A percentile compares a stretch with the other conserved stretches of the same genome.
These are phyloP conservation scores for Pulveroboletus frians DNA, from an alignment of 768 basidiomycete species.

Conservation along the genomic window DNA sequence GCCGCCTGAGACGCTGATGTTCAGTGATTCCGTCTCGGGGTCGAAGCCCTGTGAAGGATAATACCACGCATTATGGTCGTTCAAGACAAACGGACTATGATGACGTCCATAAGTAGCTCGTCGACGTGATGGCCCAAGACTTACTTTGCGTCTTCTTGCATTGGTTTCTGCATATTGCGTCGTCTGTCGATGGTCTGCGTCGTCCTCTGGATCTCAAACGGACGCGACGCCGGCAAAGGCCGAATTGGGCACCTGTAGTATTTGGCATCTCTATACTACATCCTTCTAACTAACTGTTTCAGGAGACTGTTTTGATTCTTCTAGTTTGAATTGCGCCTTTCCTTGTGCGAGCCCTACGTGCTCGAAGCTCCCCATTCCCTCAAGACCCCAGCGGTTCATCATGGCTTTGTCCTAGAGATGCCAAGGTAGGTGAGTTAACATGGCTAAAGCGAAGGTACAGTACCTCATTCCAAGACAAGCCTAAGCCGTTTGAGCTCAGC, in stretches of 20 bases:
- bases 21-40: constrained; percentile 56
- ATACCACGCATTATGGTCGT: constrained; percentile 78
- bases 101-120: constrained; percentile 4
- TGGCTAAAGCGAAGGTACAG: constrained; percentile 8
- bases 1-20: constrained; percentile 47
- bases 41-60: constrained; percentile 75
- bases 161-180: constrained; percentile 24
- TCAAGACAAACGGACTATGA: constrained; percentile 44
- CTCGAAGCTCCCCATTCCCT: constrained; percentile 89
- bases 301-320: not conserved
- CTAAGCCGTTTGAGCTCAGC: constrained; percentile 33
- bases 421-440: not conserved
- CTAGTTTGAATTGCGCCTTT: constrained; percentile 34
- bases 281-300: not conserved
- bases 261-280: not conserved
- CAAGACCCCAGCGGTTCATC: constrained; percentile 89
- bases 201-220: not conserved
- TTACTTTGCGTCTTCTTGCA: constrained; percentile 31
- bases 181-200: too few species aligned
- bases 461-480: constrained; percentile 92
- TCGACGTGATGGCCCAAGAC: constrained; percentile 1
- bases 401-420: constrained; percentile 75
- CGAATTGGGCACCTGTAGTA: constrained; percentile 4
- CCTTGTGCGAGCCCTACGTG: constrained; percentile 56
- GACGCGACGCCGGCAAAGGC: constrained; percentile 20